A percentile compares a stretch with the other conserved stretches of the same genome.
Evolutionary conservation across 345 rosid species (phyloP).

Genomic region (Cardamine chenopodiifolia): DNA sequence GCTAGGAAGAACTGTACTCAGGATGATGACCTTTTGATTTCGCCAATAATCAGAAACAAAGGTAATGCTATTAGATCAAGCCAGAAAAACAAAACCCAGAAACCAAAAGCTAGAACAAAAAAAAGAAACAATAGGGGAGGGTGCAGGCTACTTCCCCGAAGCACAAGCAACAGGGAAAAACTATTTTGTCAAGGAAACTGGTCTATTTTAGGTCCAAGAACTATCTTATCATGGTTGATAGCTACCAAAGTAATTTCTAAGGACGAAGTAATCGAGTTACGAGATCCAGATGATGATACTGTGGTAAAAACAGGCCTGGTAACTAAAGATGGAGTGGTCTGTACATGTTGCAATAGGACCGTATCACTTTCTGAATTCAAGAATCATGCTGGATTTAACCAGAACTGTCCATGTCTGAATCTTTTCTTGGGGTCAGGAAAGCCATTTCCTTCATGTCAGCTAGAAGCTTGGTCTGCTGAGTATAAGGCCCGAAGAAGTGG

Average conservation of each 20-base stretch:
- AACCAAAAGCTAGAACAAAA: slow-evolving; percentile 52
- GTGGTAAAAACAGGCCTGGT: slow-evolving; percentile 76
- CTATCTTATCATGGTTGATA: slow-evolving; percentile 83
- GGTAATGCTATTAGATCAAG: slow-evolving; percentile 47
- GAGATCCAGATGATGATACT: slow-evolving; percentile 61
- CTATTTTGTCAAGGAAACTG: slow-evolving; percentile 48
- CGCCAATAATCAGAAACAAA: slow-evolving; percentile 62
- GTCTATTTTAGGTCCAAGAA: slow-evolving; percentile 57
- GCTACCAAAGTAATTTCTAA: slow-evolving; percentile 55
- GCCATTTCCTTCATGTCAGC: slow-evolving; percentile 71
- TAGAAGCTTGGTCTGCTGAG: slow-evolving; percentile 92
- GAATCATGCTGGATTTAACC: slow-evolving; percentile 76
- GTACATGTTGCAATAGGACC: slow-evolving; percentile 71
- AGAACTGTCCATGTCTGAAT: slow-evolving; percentile 72
- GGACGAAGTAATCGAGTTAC: slow-evolving; percentile 77
- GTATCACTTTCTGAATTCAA: slow-evolving; percentile 75
- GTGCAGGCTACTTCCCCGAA: slow-evolving; percentile 70
- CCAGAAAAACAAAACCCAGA: slow-evolving; percentile 52
- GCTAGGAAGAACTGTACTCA: slow-evolving; percentile 51
- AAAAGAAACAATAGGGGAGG: slow-evolving; percentile 56
- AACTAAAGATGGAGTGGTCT: slow-evolving; percentile 70
- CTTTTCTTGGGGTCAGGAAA: slow-evolving; percentile 85
- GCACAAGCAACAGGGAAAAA: slow-evolving; percentile 53
- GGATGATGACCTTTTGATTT: slow-evolving; percentile 68
- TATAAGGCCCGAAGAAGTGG: slow-evolving; percentile 66